Evolutionary conservation across 805 yeast genomes (phyloP), one percentile per base, ranked within the genome.

Genomic region (Teunomyces barrocoloradensis): DNA sequence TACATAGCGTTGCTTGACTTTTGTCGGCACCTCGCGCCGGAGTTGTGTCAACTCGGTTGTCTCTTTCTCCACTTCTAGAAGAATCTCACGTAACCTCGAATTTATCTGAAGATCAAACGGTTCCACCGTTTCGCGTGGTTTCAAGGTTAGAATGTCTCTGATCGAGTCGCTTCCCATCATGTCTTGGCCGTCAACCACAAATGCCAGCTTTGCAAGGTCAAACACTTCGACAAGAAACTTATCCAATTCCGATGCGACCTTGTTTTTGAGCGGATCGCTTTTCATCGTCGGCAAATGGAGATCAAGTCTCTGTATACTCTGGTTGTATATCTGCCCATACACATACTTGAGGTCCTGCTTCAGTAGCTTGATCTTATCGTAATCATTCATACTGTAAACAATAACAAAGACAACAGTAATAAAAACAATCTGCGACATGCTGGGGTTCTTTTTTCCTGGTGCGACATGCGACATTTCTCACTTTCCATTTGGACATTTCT

Each of bases 91-190:
- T 25, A 87, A 75, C 46, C 72, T 61, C 48, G 79, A 82, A 61
- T 85, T 84, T 49, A 86, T 63, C 15, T 76, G 82, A 34, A 77
- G 65, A 58, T 88, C 92, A 62, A 85, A 86, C 0, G 91, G 89
- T 59, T 85, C 94, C 6, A 81, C 74, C 48, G 76, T 76, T 47
- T 68, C 73, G 34, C 36, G 53, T 4, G 71, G 64, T 30, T 57
- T 54, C 33, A 67, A 50, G 18, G 66, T 52, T 6, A 71, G 50
- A 3, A 66, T 36, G 32, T 41, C 48, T 11, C 33, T 41, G 13
- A 42, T 47, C 44, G 42, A 27, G 49, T 4, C 68, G 55, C 34
- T 32, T 1, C 12, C 11, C 5, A 25, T 10, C 37, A 32, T 15
- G 17, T 42, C 37, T 25, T 57, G 59, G 5, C 87, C 91, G 56